Conservation (phyloP, 768 basidiomycete genomes). For the Mycena epipterygia region DNA sequence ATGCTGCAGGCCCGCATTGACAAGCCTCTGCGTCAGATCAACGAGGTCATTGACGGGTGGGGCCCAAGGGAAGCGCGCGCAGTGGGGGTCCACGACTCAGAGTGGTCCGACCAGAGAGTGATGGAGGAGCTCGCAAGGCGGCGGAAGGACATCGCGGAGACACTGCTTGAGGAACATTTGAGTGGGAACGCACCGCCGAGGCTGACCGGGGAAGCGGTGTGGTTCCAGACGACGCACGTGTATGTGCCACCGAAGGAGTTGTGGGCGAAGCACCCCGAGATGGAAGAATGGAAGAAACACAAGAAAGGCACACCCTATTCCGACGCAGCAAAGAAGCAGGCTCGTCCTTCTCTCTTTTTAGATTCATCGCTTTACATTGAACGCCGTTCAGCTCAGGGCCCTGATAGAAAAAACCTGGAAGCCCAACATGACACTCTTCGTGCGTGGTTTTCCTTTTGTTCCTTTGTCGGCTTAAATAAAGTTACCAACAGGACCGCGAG, state of each 20-base stretch:
- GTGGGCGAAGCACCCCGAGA: constrained; percentile 39
- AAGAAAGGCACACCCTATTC: constrained; percentile 8
- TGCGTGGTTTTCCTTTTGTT: constrained; percentile 10
- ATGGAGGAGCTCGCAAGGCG: constrained; percentile 7
- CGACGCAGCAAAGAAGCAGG: constrained; percentile 8
- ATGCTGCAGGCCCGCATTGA: constrained; percentile 2
- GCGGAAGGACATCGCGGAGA: constrained; percentile 22
- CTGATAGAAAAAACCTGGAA: constrained; percentile 40
- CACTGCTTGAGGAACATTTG: constrained; percentile 29
- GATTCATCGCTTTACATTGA: not conserved
- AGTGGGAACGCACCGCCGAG: constrained; percentile 28
- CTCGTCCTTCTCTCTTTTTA: not conserved
- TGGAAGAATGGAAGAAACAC: constrained; percentile 34
- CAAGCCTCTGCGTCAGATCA: not conserved
- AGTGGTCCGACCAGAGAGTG: constrained; percentile 3
- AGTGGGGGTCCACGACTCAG: not conserved
- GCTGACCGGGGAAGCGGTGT: constrained; percentile 36
- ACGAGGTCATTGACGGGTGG: not conserved
- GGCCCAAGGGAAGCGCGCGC: constrained; percentile 8
- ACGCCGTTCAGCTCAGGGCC: constrained; percentile 23
- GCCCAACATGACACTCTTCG: constrained; percentile 42
- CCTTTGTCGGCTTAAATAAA: not conserved
- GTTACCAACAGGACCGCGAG: constrained; percentile 16
- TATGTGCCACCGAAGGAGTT: constrained; percentile 43
- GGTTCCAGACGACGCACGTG: constrained; percentile 39